Evolutionary conservation across 164 flowering plant genomes (phyloP), one percentile per base, ranked within the genome.

Genomic region (Vitis cinerea): DNA sequence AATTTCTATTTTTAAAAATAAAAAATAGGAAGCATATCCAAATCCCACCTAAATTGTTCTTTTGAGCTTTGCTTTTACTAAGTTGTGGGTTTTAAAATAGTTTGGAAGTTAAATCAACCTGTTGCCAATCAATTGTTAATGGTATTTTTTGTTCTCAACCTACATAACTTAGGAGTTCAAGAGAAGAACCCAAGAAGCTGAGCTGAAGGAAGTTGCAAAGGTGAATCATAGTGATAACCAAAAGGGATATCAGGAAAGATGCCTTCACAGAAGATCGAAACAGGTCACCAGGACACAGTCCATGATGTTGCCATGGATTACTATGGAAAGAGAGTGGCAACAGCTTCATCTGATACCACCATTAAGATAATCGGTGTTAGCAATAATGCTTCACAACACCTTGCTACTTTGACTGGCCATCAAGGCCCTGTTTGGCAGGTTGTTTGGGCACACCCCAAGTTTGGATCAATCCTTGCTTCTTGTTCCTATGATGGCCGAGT

Each of bases 401-500:
- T 83, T 19, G 82, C 82, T 11, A 75, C 77, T 17, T 48, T 83
- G 65, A 79, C 61, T 11, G 86, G 84, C 7, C 86, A 83, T 30
- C 69, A 70, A 71, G 86, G 86, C 10, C 82, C 84, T 56, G 86
- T 83, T n/a, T 83, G 84, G 86, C 79, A 81, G 65, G 86, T 78
- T 47, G 63, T 78, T 6, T 83, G 86, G 86, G 86, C 86, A 13
- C 82, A 83, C 64, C 86, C 86, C 57, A 83, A 83, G 68, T 81
- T 81, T 70, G 86, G 86, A 0, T 79, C 86, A 4, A 55, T 81
- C 57, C 82, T 83, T 59, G 84, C 86, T 50, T 81, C 84, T 10
- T 83, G 86, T 56, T 83, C 84, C 17, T 81, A 76, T 70, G 84
- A 83, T 66, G 86, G 84, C 10, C 77, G 68, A 50, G 86, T 83